Conservation (phyloP, 2,329 filamentous ascomycete species). For the Pyrenochaeta sp. region DNA sequence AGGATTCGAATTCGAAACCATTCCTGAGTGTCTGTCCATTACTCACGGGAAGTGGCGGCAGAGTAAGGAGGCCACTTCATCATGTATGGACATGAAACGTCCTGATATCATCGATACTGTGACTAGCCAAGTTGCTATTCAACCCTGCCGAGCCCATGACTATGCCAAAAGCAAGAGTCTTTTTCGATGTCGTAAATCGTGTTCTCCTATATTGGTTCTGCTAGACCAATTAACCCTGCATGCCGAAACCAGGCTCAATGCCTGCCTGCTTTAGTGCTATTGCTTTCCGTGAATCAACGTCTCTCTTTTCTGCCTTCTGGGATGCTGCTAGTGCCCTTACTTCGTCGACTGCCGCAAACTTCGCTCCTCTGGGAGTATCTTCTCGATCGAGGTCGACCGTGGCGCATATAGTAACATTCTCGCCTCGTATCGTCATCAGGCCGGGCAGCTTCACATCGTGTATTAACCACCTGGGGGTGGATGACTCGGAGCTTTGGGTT, state of each 20-base stretch:
- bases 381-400: constrained; percentile 98
- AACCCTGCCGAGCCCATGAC: constrained; percentile 3
- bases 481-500: constrained; percentile 23
- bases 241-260: constrained; percentile 76
- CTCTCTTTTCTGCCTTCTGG: constrained; percentile 77
- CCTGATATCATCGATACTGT: constrained; percentile 28
- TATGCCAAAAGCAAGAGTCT: constrained; percentile 1
- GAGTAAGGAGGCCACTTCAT: not conserved
- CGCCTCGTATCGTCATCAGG: constrained; percentile 89
- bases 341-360: constrained; percentile 70
- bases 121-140: constrained; percentile 11
- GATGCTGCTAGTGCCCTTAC: constrained; percentile 77
- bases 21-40: no score
- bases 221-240: constrained; percentile 62
- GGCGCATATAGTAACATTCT: constrained; percentile 94
- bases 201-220: not conserved
- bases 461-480: constrained; percentile 65
- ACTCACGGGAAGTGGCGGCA: not conserved
- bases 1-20: no score
- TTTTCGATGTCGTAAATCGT: constrained; percentile 13
- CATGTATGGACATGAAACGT: constrained; percentile 16
- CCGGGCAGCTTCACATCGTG: constrained; percentile 86
- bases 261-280: constrained; percentile 64
- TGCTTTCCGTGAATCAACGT: constrained; percentile 62
- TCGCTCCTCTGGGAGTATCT: constrained; percentile 81